Conservation (phyloP, 306 rosid species). For the Fagus sylvatica region DNA sequence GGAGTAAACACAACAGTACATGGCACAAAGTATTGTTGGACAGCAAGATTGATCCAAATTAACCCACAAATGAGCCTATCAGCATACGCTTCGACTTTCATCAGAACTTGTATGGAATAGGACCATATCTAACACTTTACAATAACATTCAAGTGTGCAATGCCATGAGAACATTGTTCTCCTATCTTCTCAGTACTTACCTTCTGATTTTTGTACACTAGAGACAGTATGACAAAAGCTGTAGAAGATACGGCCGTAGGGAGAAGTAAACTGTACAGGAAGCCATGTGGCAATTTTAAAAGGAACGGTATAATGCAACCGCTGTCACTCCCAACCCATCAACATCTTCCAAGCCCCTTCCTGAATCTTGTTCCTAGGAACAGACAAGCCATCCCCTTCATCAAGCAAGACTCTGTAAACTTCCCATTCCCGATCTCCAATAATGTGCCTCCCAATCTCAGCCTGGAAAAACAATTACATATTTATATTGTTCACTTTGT, state of each 20-base stretch:
- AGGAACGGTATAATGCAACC: slow-evolving; percentile 16
- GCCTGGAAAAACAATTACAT: slow-evolving; percentile 53
- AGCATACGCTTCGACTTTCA: background rate
- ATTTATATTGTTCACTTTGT: slow-evolving; percentile 1
- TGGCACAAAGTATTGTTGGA: background rate
- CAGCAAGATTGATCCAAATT: background rate
- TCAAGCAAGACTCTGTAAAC: slow-evolving; percentile 88
- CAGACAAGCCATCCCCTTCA: slow-evolving; percentile 62
- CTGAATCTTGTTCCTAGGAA: slow-evolving; percentile 64
- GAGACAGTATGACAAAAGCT: slow-evolving; percentile 29
- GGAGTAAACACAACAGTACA: background rate
- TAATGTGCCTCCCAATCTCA: slow-evolving; percentile 69
- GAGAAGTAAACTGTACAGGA: slow-evolving; percentile 42
- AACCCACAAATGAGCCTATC: background rate
- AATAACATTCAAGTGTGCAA: slow-evolving; percentile 27
- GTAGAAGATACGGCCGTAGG: slow-evolving; percentile 21
- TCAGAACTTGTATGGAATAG: background rate
- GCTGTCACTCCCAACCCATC: slow-evolving; percentile 87
- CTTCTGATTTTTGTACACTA: slow-evolving; percentile 35
- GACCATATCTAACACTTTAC: slow-evolving; percentile 31
- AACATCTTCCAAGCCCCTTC: slow-evolving; percentile 85
- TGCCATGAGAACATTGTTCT: slow-evolving; percentile 10
- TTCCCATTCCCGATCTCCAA: slow-evolving; percentile 86
- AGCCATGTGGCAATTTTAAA: slow-evolving; percentile 6
- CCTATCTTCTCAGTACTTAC: slow-evolving; percentile 23